Evolutionary conservation across 129 eudicot genomes (phyloP), one percentile per base, ranked within the genome.

Genomic region (Tanacetum coccineum): DNA sequence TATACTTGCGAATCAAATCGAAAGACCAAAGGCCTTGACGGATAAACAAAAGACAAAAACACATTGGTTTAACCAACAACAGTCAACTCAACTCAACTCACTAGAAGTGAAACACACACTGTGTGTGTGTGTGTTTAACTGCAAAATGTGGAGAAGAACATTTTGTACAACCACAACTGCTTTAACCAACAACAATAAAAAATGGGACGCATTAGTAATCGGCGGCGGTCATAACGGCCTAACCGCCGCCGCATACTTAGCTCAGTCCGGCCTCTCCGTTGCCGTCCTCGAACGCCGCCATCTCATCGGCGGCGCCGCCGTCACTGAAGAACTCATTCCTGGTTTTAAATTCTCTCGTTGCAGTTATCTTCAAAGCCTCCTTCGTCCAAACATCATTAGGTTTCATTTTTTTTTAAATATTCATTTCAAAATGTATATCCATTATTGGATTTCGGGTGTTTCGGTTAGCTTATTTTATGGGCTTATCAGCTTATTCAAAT

Each of bases 181-280:
- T 46, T 74, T 87, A 13, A 62, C 49, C 21, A 77, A 49, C 68
- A 92, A 82, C 70, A 36, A 7, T 9, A 92, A 82, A 76, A 93
- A 93, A 77, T 93, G 96, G 95, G 98, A 88, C 79, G 98, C 96
- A 12, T 19, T 93, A 3, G 84, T 93, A 15, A 84, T 93, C 69
- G 98, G 98, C 70, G 98, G 91, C 7, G 98, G 98, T 51, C 98
- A 93, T 83, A 93, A 93, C 75, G 98, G 98, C 72, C 85, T 93
- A 36, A 89, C 91, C 0, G 84, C 99, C 66, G 99, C 99, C 70
- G 96, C 99, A 1, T 93, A 93, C 80, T 79, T 93, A 50, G 95
- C 99, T 53, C 91, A 84, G 54, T 79, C 89, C 45, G 99, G 99
- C 64, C 87, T 88, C 71, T 89, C 96, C 42, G 99, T 93, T 62